Evolutionary conservation across 2,329 filamentous ascomycete genomes (phyloP).

Genomic region (Cladosporium sp.): DNA sequence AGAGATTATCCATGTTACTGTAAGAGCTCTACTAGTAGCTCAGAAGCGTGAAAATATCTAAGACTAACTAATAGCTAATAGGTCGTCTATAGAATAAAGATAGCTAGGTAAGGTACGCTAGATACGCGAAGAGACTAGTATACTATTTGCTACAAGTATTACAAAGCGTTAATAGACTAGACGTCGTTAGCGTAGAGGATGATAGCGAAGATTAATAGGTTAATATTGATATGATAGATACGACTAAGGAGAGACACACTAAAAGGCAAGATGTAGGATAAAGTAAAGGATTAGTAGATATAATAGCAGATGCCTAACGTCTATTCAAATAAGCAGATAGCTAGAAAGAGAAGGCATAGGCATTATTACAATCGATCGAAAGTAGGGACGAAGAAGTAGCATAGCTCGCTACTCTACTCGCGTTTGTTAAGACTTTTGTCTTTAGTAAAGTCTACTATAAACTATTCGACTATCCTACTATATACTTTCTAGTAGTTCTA

Average conservation of each 20-base stretch:
- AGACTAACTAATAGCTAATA: background rate
- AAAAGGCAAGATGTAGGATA: background rate
- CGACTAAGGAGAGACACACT: background rate
- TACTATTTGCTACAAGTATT: background rate
- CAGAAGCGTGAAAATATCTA: background rate
- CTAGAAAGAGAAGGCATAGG: background rate
- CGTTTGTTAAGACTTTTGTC: background rate
- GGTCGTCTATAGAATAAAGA: background rate
- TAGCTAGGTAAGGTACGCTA: background rate
- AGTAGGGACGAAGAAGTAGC: background rate
- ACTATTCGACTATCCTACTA: background rate
- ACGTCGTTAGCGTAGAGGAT: background rate
- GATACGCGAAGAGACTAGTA: background rate
- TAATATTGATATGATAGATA: background rate
- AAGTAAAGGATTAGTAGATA: background rate
- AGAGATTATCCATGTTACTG: background rate
- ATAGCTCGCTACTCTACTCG: background rate
- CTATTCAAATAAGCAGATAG: background rate
- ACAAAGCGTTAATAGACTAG: background rate
- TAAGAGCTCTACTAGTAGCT: background rate
- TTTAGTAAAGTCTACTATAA: background rate
- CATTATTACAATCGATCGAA: background rate
- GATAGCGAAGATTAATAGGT: background rate
- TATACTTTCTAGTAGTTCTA: background rate
- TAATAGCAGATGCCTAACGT: background rate